A percentile compares a stretch with the other conserved stretches of the same genome.
phyloP scores from a whole-genome alignment of 345 rosid genomes.

The Theobroma cacao region DNA sequence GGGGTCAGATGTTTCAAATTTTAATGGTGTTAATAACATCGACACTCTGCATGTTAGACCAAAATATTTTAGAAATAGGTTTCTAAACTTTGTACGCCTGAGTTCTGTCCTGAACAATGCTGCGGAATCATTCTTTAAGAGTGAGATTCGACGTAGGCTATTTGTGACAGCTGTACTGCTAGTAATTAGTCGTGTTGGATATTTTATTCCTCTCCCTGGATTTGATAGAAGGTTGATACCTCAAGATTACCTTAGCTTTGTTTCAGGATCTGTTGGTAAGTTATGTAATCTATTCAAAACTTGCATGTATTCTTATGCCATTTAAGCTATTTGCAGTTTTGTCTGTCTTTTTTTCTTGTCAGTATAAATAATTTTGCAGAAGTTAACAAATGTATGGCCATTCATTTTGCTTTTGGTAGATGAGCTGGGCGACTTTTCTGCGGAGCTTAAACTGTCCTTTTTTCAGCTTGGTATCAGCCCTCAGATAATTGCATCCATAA shows the following conservation, averaged over 20 bases:
- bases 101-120: constrained; percentile 72
- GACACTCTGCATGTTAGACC: constrained; percentile 29
- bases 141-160: constrained; percentile 88
- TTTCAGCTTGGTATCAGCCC: constrained; percentile 99
- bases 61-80: constrained; percentile 67
- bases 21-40: constrained; percentile 22
- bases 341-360: background rate
- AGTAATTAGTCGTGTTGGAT: constrained; percentile 80
- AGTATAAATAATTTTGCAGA: background rate
- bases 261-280: constrained; percentile 87
- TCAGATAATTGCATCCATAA: constrained; percentile 77
- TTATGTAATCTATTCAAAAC: constrained; percentile 3
- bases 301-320: background rate
- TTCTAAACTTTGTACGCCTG: constrained; percentile 62
- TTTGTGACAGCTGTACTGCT: constrained; percentile 70
- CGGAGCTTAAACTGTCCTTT: constrained; percentile 81
- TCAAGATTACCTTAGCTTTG: constrained; percentile 87
- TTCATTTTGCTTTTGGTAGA: constrained; percentile 42
- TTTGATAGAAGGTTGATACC: constrained; percentile 84
- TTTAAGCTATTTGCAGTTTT: background rate
- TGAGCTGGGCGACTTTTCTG: constrained; percentile 76
- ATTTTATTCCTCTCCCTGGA: constrained; percentile 91
- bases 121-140: constrained; percentile 79
- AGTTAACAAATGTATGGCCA: background rate
- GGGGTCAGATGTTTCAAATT: constrained; percentile 21